A percentile compares a stretch with the other conserved stretches of the same genome.
Evolutionary conservation across 371 early-diverging fungal species (phyloP).

Genomic region (Entomophthora muscae): DNA sequence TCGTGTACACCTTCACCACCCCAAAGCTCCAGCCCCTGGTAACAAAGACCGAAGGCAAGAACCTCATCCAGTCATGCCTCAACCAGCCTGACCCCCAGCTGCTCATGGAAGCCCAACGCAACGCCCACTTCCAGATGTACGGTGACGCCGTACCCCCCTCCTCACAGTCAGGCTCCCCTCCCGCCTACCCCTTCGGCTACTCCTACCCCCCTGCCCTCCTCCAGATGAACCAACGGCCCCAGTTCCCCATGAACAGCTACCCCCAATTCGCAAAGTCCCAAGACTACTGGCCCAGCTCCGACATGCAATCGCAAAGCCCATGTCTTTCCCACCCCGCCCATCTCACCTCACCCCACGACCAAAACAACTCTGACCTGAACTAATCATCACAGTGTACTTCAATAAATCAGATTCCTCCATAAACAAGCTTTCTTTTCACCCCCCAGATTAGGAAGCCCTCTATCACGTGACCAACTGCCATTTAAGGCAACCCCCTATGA

Average conservation of each 20-base stretch:
- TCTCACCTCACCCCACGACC: background rate
- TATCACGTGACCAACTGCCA: too few species aligned
- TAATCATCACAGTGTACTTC: too few species aligned
- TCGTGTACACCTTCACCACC: constrained; percentile 97
- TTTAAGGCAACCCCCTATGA: too few species aligned
- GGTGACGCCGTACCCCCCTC: background rate
- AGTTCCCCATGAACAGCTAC: background rate
- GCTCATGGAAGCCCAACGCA: constrained; percentile 8
- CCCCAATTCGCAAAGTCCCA: background rate
- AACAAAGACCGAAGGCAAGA: constrained; percentile 82
- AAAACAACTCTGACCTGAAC: too few species aligned
- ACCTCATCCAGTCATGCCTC: constrained; percentile 86
- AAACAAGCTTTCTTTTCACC: too few species aligned
- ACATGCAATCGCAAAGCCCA: background rate
- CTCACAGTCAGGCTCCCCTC: background rate
- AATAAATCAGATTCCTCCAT: too few species aligned
- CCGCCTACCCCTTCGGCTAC: background rate
- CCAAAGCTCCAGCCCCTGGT: constrained; percentile 92
- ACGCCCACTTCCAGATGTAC: background rate
- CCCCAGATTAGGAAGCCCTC: too few species aligned
- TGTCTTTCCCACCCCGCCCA: background rate
- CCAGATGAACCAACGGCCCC: background rate
- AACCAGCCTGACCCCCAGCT: constrained; percentile 55
- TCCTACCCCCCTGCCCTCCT: background rate
- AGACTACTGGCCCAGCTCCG: background rate